Percentiles rank a stretch among this genome's conserved stretches.
Conservation (phyloP, 305 asterid species). For the Fraxinus nigra region DNA sequence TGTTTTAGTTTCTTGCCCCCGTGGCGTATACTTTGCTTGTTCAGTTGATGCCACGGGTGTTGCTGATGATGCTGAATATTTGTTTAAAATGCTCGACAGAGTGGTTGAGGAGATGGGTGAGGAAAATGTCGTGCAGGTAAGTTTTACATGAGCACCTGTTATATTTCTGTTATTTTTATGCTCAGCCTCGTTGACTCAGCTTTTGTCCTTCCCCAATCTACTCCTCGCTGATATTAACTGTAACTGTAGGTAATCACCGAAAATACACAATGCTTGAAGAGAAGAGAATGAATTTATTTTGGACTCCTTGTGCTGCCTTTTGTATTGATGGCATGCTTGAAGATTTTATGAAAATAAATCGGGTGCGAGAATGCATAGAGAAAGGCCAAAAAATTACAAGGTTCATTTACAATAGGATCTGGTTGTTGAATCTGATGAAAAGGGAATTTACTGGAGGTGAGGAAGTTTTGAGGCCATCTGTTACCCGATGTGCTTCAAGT, state of each 20-base stretch:
- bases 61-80: conserved; percentile 61
- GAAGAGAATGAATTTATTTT: conserved; percentile 67
- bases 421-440: conserved; percentile 78
- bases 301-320: conserved; percentile 90
- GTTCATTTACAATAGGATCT: conserved; percentile 70
- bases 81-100: conserved; percentile 72
- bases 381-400: conserved; percentile 80
- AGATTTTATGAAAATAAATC: conserved; percentile 63
- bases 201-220: conserved; percentile 4
- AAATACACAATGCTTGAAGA: conserved; percentile 89
- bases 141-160: conserved; percentile 13
- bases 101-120: conserved; percentile 93
- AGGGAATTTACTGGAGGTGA: conserved; percentile 80
- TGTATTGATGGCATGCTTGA: conserved; percentile 77
- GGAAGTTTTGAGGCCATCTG: conserved; percentile 69
- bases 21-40: conserved; percentile 79
- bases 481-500: conserved; percentile 65
- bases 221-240: conserved; percentile 22
- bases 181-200: conserved; percentile 22
- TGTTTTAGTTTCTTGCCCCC: conserved; percentile 84
- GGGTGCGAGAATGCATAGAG: conserved; percentile 74
- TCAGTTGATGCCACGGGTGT: conserved; percentile 79
- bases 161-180: conserved; percentile 7
- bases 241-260: conserved; percentile 72
- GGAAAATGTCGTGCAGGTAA: conserved; percentile 90